These are phyloP conservation scores for Botryosphaeria dothidea DNA, from an alignment of 2,329 filamentous ascomycete species.

Conservation along the genomic window DNA sequence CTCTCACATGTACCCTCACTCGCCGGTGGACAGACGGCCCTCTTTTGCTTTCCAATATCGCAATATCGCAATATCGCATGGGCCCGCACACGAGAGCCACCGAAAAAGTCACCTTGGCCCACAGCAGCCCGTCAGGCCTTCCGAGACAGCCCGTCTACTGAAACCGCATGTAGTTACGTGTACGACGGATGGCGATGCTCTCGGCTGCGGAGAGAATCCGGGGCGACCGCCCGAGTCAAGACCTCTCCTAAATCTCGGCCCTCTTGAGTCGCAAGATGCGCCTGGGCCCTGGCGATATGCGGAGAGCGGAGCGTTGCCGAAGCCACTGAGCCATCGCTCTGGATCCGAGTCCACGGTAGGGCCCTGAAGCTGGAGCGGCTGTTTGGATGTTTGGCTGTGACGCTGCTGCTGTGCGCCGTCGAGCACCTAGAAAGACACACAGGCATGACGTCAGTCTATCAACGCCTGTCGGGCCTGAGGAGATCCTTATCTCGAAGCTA, in stretches of 20 bases:
- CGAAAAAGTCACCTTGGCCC: conserved; percentile 6
- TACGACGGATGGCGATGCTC: background rate
- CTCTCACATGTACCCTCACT: background rate
- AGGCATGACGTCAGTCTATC: background rate
- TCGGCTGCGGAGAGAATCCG: conserved; percentile 1
- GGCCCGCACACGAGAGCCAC: background rate
- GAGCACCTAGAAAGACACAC: background rate
- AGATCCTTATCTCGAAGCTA: background rate
- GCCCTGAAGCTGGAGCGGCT: background rate
- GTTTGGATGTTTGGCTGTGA: background rate
- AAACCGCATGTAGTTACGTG: background rate
- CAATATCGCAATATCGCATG: too few relatives aligned
- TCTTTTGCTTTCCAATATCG: background rate
- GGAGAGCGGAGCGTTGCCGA: background rate
- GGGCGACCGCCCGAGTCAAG: background rate
- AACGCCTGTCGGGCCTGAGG: background rate
- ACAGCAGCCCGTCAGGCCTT: background rate
- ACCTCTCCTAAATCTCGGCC: background rate
- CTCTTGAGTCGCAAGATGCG: background rate
- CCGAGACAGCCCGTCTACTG: background rate
- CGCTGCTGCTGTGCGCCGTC: background rate
- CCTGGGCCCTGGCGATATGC: background rate
- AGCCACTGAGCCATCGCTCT: too few relatives aligned
- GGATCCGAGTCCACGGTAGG: background rate
- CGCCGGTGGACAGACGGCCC: background rate